Evolutionary conservation across 164 flowering plant species (phyloP), one percentile per base, ranked within the genome.

Genomic region (Warburgia ugandensis): DNA sequence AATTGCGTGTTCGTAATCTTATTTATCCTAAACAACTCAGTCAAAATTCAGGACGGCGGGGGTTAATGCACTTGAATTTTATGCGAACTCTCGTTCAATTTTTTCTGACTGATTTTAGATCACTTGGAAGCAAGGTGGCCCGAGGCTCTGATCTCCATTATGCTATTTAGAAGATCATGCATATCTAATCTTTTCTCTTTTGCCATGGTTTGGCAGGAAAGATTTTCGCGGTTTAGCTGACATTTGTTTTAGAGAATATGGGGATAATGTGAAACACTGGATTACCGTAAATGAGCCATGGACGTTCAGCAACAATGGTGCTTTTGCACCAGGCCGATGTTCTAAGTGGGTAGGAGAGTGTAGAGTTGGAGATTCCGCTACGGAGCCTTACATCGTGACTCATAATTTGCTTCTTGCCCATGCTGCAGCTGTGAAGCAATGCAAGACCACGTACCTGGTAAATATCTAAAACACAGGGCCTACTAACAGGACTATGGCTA

Each of bases 371-470:
- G 48, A 77, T 55, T 80, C 82, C 0, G 64, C 60, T 6, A 75
- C 70, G 1, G 86, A 77, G 56, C 82, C 83, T 0, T 77, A 80
- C 20, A 1, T 69, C 0, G 68, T 55, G 2, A 65, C 68, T 0
- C 82, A 77, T 40, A 19, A 73, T 44, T 25, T 59, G 7, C 59
- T 80, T 32, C 73, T 80, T 6, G 37, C 75, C 36, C 85, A 77
- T 58, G 85, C 82, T 5, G 47, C 67, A n/a, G 78, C 73, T 0
- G 76, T 75, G 0, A 50, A 69, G 35, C 13, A 69, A 0, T 78
- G 77, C 51, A 68, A 48, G 43, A 38, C 57, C 10, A 69, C 64
- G 19, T 81, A 69, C 25, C 68, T 74, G 65, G 80, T 73, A 19
- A n/a, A n/a, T n/a, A 50, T 14, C 19, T 29, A 21, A 2, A 8